Conservation (phyloP, 257 asterid species). For the Solanum chilense region DNA sequence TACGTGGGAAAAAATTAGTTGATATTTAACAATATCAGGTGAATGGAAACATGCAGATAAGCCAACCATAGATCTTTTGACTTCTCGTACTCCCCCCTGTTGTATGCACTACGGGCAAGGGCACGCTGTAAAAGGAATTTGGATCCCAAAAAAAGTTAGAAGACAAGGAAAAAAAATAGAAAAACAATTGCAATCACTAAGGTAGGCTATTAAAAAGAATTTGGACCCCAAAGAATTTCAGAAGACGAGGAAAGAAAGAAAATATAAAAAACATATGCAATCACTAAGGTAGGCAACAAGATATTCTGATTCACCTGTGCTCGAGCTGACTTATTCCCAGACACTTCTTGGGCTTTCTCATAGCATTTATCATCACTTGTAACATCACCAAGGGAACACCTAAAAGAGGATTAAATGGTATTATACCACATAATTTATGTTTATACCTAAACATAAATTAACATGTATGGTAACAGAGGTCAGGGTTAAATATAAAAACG, state of each 20-base stretch:
- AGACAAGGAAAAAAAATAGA: background rate
- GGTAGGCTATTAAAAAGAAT: background rate
- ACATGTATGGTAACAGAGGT: background rate
- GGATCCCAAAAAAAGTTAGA: background rate
- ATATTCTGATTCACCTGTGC: conserved; percentile 26
- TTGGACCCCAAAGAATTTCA: background rate
- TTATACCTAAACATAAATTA: background rate
- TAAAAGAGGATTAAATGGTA: background rate
- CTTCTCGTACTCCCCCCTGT: conserved; percentile 67
- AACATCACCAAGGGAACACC: conserved; percentile 91
- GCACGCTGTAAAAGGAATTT: conserved; percentile 29
- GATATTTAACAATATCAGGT: background rate
- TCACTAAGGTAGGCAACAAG: background rate
- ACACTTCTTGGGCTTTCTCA: conserved; percentile 81
- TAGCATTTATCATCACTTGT: conserved; percentile 60
- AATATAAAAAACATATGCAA: background rate
- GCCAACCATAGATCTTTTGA: conserved; percentile 49
- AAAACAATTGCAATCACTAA: background rate
- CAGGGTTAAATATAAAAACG: background rate
- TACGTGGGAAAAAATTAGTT: background rate
- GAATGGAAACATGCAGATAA: background rate
- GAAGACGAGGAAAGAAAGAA: background rate
- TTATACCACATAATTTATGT: background rate
- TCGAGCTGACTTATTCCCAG: conserved; percentile 69
- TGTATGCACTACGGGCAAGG: conserved; percentile 89